Percentiles rank a stretch among this genome's conserved stretches.
Conservation (phyloP, 805 yeast genomes). For the Myxozyma udenii region DNA sequence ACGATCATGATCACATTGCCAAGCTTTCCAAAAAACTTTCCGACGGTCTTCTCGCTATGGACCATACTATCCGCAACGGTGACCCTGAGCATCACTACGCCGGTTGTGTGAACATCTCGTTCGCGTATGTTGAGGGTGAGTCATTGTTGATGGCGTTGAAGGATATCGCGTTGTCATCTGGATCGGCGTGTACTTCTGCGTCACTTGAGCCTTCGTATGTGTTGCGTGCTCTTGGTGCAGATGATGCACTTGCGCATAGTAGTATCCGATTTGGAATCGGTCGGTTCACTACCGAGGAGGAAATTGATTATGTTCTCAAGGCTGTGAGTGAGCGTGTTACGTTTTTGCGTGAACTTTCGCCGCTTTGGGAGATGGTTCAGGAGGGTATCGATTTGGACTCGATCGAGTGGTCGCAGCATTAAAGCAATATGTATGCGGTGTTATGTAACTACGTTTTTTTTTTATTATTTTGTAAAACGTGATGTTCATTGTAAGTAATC, state of each 20-base stretch:
- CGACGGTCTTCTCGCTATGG: slow-evolving; percentile 70
- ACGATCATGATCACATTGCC: slow-evolving; percentile 68
- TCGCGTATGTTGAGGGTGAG: slow-evolving; percentile 98
- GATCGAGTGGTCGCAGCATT: slow-evolving; percentile 98
- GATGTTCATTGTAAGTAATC: neutral
- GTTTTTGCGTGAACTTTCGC: slow-evolving; percentile 86
- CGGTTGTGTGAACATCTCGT: slow-evolving; percentile 95
- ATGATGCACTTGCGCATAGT: slow-evolving; percentile 95
- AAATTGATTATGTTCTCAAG: slow-evolving; percentile 86
- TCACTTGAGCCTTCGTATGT: slow-evolving; percentile 97
- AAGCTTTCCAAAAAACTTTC: slow-evolving; percentile 70
- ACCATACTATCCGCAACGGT: slow-evolving; percentile 89
- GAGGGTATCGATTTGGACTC: slow-evolving; percentile 93
- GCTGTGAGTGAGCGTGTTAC: slow-evolving; percentile 88
- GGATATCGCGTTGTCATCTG: slow-evolving; percentile 93
- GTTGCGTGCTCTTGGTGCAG: slow-evolving; percentile 93
- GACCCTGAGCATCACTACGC: slow-evolving; percentile 70
- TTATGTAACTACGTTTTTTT: neutral
- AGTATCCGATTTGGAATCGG: slow-evolving; percentile 97
- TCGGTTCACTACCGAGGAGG: slow-evolving; percentile 93
- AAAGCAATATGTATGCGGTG: neutral
- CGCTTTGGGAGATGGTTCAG: slow-evolving; percentile 99
- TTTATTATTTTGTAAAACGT: neutral
- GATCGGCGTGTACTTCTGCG: slow-evolving; percentile 98
- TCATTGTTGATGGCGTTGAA: slow-evolving; percentile 95